phyloP scores from a whole-genome alignment of 2,329 filamentous ascomycete genomes.

The Neonectria ditissima region DNA sequence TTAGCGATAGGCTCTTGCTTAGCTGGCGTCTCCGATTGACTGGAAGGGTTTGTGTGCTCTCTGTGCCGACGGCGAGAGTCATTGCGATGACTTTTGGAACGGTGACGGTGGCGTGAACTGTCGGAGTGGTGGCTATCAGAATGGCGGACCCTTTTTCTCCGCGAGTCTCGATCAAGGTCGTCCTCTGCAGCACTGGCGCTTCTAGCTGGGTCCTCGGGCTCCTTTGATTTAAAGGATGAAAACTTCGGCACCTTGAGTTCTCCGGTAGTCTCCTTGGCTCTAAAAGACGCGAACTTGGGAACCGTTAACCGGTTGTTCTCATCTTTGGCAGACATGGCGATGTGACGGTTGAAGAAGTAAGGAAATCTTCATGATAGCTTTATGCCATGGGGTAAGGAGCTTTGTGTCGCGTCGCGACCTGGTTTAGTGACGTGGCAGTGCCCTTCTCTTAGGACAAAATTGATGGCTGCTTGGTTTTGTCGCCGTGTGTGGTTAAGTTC shows the following conservation, averaged over 20 bases:
- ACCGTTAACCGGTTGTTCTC: slow-evolving; percentile 51
- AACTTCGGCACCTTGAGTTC: slow-evolving; percentile 70
- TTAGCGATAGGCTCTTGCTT: slow-evolving; percentile 18
- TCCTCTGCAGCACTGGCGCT: slow-evolving; percentile 31
- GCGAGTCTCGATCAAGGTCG: slow-evolving; percentile 35
- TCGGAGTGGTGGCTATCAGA: slow-evolving; percentile 38
- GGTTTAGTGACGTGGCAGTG: neutral
- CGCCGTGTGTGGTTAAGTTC: neutral
- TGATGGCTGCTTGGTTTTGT: neutral
- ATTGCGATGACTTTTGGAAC: slow-evolving; percentile 33
- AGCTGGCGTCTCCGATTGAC: slow-evolving; percentile 21
- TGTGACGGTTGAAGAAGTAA: slow-evolving; percentile 8
- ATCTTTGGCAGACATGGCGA: slow-evolving; percentile 46
- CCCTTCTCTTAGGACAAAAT: neutral
- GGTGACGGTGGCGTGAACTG: slow-evolving; percentile 31
- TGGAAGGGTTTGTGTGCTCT: slow-evolving; percentile 20
- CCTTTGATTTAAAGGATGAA: slow-evolving; percentile 73
- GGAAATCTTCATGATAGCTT: slow-evolving; percentile 28
- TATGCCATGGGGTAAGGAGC: neutral
- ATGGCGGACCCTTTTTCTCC: slow-evolving; percentile 38
- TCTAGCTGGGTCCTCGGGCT: slow-evolving; percentile 50
- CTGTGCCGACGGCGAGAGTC: slow-evolving; percentile 28
- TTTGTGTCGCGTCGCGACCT: neutral
- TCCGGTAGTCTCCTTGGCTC: slow-evolving; percentile 48
- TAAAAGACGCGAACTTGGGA: slow-evolving; percentile 82